Conservation (phyloP, 345 rosid species). For the Aquilaria malaccensis region DNA sequence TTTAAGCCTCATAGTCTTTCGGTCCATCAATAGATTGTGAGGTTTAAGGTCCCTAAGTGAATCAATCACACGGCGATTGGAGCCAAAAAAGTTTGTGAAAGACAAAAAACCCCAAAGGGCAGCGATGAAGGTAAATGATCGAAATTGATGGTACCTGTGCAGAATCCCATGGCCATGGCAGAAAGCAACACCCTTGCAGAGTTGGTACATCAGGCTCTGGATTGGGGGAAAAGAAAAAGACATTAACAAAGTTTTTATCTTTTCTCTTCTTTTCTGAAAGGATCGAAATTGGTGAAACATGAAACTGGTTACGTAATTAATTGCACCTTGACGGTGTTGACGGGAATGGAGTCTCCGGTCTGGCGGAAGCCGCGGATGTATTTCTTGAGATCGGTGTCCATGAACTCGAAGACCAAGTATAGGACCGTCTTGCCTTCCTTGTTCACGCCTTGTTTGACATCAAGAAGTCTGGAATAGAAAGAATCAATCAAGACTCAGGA, state of each 20-base stretch:
- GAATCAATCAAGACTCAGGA: not conserved
- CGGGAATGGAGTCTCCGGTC: conserved; percentile 48
- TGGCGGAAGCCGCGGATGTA: conserved; percentile 70
- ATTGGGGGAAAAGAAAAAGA: not conserved
- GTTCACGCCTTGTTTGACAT: conserved; percentile 87
- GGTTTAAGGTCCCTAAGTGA: conserved; percentile 86
- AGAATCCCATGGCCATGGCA: conserved; percentile 95
- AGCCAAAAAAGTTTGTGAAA: not conserved
- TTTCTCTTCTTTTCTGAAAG: not conserved
- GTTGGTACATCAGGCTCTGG: conserved; percentile 96
- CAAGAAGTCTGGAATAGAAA: conserved; percentile 46
- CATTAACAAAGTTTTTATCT: too few species aligned
- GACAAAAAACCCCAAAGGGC: too few species aligned
- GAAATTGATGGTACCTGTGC: conserved; percentile 50
- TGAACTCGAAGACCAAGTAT: conserved; percentile 84
- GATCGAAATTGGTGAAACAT: not conserved
- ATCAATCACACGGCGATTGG: not conserved
- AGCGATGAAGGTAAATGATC: not conserved
- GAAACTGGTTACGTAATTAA: not conserved
- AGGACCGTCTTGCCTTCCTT: conserved; percentile 90
- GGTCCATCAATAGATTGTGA: conserved; percentile 85
- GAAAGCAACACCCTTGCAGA: conserved; percentile 91
- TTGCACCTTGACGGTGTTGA: conserved; percentile 40
- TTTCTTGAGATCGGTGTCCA: conserved; percentile 92
- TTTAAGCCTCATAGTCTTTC: conserved; percentile 64